Base-by-base conservation (phyloP, 2,329 filamentous ascomycete genomes). In the Ceratocystis lukuohia region DNA sequence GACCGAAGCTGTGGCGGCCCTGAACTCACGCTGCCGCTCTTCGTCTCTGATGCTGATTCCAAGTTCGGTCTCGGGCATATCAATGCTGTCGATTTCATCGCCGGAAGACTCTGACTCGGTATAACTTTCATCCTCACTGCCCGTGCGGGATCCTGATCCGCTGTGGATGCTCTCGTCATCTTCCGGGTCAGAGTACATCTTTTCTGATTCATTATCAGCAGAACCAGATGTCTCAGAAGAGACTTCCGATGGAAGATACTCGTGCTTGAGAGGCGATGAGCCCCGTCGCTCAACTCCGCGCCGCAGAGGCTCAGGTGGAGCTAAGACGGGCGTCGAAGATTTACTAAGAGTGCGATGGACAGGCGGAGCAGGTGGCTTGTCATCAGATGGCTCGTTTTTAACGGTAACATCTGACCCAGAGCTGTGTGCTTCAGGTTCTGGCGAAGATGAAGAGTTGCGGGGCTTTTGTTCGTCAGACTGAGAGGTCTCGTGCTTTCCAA, bases 191-290 rank as follows among this genome's bases (percentile, higher is more conserved):
- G 83, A 80, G n/a, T 77, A 76, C 12, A 80, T 81, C 15, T 78
- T 74, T 45, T 80, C 78, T 33, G 78, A 80, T 41, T 80, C 81
- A 28, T 80, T 80, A 5, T 81, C 84, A 5, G 84, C 44, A 12
- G 57, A 50, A 8, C 84, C 82, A 0, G 85, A 86, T 59, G 83
- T 84, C 5, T 84, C 77, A 0, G 84, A 86, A 0, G 82, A 85
- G 61, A 80, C 75, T 63, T 86, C 84, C 0, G 94, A 97, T 15
- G 93, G 93, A 69, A 92, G 87, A 72, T 96, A 99, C 76, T 99
- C 93, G 73, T 97, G 93, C 77, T 99, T 99, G 62, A 99, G 79
- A 0, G 94, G 94, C 1, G 94, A 99, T 0, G 94, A 97, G 1
- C 86, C 88, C 20, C 91, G 85, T 57, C 92, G 84, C 72, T 87